Percentiles rank a stretch among this genome's conserved stretches.
Conservation (phyloP, 2,329 filamentous ascomycete species). For the Botrytis porri region DNA sequence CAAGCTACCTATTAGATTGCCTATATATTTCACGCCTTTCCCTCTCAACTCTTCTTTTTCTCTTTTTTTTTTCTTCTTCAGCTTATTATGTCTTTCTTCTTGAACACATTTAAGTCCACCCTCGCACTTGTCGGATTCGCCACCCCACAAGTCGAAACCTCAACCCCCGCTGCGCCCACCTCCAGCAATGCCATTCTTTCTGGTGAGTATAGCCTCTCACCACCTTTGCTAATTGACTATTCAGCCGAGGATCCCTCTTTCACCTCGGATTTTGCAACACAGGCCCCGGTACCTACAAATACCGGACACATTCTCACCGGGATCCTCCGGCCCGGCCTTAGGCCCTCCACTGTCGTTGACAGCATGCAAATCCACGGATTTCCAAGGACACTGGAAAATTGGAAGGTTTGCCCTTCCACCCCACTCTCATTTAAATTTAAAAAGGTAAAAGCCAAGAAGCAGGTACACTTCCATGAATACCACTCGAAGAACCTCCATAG, state of each 20-base stretch:
- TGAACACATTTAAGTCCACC: slow-evolving; percentile 1
- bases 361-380: background rate
- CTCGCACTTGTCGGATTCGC: background rate
- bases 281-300: background rate
- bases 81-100: background rate
- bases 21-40: background rate
- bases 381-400: background rate
- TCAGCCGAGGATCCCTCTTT: background rate
- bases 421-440: background rate
- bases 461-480: background rate
- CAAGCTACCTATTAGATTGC: background rate
- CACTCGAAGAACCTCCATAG: accelerated
- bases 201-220: background rate
- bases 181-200: background rate
- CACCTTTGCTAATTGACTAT: background rate
- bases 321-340: background rate
- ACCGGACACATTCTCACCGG: background rate
- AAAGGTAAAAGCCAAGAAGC: background rate
- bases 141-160: background rate
- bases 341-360: background rate
- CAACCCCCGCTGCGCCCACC: slow-evolving; percentile 3
- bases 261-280: background rate
- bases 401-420: background rate
- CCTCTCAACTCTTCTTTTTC: background rate
- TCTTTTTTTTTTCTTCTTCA: background rate